phyloP scores from a whole-genome alignment of 2,329 filamentous ascomycete species.

The Penicillium hesseltinei region DNA sequence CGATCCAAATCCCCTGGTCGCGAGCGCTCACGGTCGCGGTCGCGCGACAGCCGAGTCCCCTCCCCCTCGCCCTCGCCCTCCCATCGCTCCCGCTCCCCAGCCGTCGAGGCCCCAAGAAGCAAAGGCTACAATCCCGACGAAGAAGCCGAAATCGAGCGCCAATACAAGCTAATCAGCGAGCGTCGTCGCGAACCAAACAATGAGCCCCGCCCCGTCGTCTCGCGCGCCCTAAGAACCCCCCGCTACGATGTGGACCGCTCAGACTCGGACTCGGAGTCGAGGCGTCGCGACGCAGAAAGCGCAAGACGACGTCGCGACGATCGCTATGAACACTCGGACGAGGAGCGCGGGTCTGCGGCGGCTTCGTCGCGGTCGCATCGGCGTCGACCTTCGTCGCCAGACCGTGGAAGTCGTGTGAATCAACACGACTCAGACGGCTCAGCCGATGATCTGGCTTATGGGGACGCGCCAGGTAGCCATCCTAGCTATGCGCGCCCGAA shows the following conservation, averaged over 20 bases:
- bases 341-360: slow-evolving; percentile 18
- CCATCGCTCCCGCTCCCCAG: slow-evolving; percentile 25
- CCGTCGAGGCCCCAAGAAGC: slow-evolving; percentile 17
- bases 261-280: slow-evolving; percentile 23
- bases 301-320: slow-evolving; percentile 20
- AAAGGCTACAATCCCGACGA: slow-evolving; percentile 17
- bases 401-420: slow-evolving; percentile 20
- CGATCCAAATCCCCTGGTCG: slow-evolving; percentile 48
- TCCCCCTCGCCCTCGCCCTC: slow-evolving; percentile 28
- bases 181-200: slow-evolving; percentile 1
- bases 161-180: slow-evolving; percentile 21
- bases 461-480: slow-evolving; percentile 31
- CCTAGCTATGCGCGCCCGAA: slow-evolving; percentile 37
- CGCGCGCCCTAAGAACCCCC: slow-evolving; percentile 7
- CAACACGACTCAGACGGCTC: slow-evolving; percentile 27
- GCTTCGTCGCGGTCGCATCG: slow-evolving; percentile 17
- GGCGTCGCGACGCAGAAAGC: slow-evolving; percentile 7
- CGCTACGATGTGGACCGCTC: slow-evolving; percentile 24
- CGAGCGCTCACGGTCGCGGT: slow-evolving; percentile 45
- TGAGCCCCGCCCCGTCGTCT: slow-evolving; percentile 6
- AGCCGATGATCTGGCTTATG: slow-evolving; percentile 41
- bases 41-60: slow-evolving; percentile 41
- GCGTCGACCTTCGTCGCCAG: slow-evolving; percentile 21
- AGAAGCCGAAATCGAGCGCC: slow-evolving; percentile 23
- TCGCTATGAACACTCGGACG: slow-evolving; percentile 28